A percentile compares a stretch with the other conserved stretches of the same genome.
Evolutionary conservation across 768 basidiomycete genomes (phyloP).

Genomic region (Lanmaoa pseudosensibilis): DNA sequence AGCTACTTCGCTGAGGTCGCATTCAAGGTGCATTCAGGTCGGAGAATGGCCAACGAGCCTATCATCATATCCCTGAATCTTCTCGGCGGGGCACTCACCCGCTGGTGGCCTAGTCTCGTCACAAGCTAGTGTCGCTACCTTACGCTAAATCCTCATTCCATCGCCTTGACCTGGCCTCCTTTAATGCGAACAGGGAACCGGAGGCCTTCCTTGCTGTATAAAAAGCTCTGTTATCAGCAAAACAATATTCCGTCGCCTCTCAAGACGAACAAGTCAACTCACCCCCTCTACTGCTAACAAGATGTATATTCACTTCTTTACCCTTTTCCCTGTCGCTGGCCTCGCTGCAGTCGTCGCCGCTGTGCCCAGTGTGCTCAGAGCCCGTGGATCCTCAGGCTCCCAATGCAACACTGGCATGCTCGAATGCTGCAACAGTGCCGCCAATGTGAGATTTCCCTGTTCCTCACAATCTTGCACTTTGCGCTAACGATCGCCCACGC

Average conservation of each 20-base stretch:
- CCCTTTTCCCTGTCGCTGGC: constrained; percentile 13
- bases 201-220: neutral
- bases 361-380: neutral
- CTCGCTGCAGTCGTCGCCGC: constrained; percentile 4
- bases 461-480: too few relatives aligned
- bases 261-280: neutral
- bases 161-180: too few relatives aligned
- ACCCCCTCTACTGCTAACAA: neutral
- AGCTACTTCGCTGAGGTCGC: too few relatives aligned
- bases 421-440: constrained; percentile 3
- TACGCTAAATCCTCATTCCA: too few relatives aligned
- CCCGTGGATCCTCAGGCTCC: neutral
- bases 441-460: neutral
- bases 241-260: neutral
- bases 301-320: constrained; percentile 7
- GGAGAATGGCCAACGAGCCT: too few relatives aligned
- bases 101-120: too few relatives aligned
- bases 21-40: too few relatives aligned
- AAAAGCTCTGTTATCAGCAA: neutral
- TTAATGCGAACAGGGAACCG: too few relatives aligned
- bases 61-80: too few relatives aligned
- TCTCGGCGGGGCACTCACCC: too few relatives aligned
- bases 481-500: neutral
- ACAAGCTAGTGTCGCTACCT: too few relatives aligned
- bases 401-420: constrained; percentile 7